These are phyloP conservation scores for Pythium graminicola DNA, from an alignment of 352 stramenopile species.

Conservation along the genomic window DNA sequence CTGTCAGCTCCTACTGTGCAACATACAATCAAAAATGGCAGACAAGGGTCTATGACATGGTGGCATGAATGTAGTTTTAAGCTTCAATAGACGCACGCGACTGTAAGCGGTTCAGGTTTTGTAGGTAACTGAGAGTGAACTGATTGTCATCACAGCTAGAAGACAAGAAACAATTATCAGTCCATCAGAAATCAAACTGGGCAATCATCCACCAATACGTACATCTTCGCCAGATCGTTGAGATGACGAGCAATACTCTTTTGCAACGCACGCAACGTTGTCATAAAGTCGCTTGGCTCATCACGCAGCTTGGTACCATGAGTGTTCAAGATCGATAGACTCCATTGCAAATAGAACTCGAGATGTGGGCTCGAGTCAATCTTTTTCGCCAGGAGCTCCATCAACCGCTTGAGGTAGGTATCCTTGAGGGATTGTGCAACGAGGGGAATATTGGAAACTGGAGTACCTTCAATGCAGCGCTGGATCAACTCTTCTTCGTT, in stretches of 20 bases:
- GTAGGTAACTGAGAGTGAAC: slow-evolving; percentile 82
- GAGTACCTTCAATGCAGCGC: slow-evolving; percentile 88
- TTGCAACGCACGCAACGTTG: slow-evolving; percentile 79
- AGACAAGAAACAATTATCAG: slow-evolving; percentile 15
- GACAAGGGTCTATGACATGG: too few relatives aligned
- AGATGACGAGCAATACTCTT: slow-evolving; percentile 83
- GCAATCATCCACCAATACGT: slow-evolving; percentile 25
- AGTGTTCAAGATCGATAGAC: slow-evolving; percentile 89
- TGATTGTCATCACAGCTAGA: slow-evolving; percentile 85
- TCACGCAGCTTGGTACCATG: slow-evolving; percentile 87
- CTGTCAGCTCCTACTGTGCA: too few relatives aligned
- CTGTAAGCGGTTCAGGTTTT: slow-evolving; percentile 27
- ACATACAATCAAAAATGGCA: too few relatives aligned
- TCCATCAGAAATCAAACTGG: neutral
- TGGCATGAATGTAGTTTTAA: too few relatives aligned
- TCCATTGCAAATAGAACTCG: slow-evolving; percentile 97
- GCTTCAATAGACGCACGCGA: slow-evolving; percentile 16
- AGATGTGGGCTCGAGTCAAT: slow-evolving; percentile 92
- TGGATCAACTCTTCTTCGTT: slow-evolving; percentile 94
- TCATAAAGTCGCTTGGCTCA: slow-evolving; percentile 67
- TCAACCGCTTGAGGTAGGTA: slow-evolving; percentile 89
- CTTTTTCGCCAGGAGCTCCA: slow-evolving; percentile 91
- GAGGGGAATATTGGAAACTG: slow-evolving; percentile 83
- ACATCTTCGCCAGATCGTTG: slow-evolving; percentile 81
- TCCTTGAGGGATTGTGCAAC: slow-evolving; percentile 89